phyloP scores from a whole-genome alignment of 164 flowering plant species.

The Platanus orientalis region DNA sequence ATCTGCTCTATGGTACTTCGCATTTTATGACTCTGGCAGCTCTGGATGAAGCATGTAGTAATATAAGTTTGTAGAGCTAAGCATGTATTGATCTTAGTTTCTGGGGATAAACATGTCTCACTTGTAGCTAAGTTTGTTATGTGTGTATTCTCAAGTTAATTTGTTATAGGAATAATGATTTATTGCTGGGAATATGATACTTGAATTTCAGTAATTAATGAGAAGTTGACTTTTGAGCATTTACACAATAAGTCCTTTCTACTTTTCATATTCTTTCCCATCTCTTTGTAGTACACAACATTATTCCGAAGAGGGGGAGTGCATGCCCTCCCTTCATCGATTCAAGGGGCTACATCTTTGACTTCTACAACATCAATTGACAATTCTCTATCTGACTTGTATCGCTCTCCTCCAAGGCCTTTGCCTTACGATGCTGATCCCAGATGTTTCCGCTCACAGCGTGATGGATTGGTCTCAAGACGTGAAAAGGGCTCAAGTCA shows the following conservation, averaged over 20 bases:
- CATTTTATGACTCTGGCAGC: neutral
- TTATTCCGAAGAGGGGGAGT: slow-evolving; percentile 62
- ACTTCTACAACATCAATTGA: slow-evolving; percentile 55
- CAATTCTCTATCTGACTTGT: slow-evolving; percentile 59
- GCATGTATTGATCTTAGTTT: neutral
- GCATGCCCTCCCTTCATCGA: slow-evolving; percentile 58
- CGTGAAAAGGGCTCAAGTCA: slow-evolving; percentile 91
- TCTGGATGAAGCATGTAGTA: neutral
- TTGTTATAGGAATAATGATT: neutral
- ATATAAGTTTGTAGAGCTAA: neutral
- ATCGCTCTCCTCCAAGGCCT: slow-evolving; percentile 89
- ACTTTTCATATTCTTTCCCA: neutral
- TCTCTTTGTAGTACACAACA: slow-evolving; percentile 53
- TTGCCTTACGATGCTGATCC: slow-evolving; percentile 93
- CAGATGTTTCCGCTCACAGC: slow-evolving; percentile 58
- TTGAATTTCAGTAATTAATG: neutral
- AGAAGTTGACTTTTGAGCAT: too few species aligned
- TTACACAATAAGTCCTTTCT: too few species aligned
- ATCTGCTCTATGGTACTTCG: neutral
- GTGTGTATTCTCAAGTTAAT: neutral
- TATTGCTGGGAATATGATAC: neutral
- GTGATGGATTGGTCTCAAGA: slow-evolving; percentile 64
- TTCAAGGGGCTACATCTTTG: slow-evolving; percentile 55
- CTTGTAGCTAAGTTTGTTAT: too few species aligned
- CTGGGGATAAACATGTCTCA: neutral